A percentile compares a stretch with the other conserved stretches of the same genome.
These are phyloP conservation scores for Lentinula aciculospora DNA, from an alignment of 768 basidiomycete species.

Conservation along the genomic window DNA sequence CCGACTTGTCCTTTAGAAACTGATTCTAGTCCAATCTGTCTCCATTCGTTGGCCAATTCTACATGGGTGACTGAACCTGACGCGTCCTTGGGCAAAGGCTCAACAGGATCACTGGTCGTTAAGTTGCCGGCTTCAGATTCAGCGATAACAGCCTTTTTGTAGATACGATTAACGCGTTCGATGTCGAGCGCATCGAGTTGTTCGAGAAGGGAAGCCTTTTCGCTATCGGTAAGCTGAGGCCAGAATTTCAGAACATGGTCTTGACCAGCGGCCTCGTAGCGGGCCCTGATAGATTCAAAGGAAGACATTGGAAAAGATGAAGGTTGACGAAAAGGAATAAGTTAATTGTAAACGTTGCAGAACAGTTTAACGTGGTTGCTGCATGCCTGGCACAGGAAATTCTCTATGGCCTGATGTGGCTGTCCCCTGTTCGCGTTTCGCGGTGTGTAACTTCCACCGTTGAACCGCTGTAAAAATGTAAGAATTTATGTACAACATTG, in stretches of 20 bases:
- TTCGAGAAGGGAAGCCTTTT: slow-evolving; percentile 55
- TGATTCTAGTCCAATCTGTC: slow-evolving; percentile 71
- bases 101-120: slow-evolving; percentile 47
- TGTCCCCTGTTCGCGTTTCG: not conserved
- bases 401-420: not conserved
- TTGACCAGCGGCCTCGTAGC: slow-evolving; percentile 80
- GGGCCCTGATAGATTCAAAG: slow-evolving; percentile 48
- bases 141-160: slow-evolving; percentile 63
- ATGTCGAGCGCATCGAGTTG: slow-evolving; percentile 85
- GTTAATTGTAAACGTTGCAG: not conserved
- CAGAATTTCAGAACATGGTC: slow-evolving; percentile 88
- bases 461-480: too few species aligned
- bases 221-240: slow-evolving; percentile 57
- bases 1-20: slow-evolving; percentile 81
- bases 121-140: slow-evolving; percentile 48
- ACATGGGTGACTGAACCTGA: slow-evolving; percentile 56
- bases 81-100: slow-evolving; percentile 76
- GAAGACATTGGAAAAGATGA: slow-evolving; percentile 34
- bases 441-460: not conserved
- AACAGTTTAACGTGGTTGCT: not conserved
- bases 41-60: slow-evolving; percentile 67
- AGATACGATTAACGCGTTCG: slow-evolving; percentile 87
- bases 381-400: not conserved
- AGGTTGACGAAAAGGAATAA: not conserved
- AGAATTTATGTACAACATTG: too few species aligned